Conservation (phyloP, 257 asterid genomes). For the Solanum chiquidenum region DNA sequence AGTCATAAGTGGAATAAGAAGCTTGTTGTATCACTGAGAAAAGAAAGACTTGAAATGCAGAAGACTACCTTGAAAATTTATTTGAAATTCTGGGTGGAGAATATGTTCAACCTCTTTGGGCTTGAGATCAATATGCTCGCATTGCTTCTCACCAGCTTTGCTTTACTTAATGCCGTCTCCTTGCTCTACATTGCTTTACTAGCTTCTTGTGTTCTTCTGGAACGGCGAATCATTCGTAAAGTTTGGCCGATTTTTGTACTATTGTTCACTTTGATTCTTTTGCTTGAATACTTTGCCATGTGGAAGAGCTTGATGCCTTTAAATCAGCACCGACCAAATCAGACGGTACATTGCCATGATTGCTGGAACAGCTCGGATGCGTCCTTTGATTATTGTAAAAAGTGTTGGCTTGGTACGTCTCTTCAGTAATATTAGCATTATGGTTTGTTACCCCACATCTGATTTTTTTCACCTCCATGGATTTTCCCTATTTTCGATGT, state of each 20-base stretch:
- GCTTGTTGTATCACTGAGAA: constrained; percentile 53
- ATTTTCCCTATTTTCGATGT: background rate
- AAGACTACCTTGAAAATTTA: constrained; percentile 73
- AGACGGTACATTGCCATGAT: constrained; percentile 60
- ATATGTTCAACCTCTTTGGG: constrained; percentile 93
- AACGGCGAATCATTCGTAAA: constrained; percentile 63
- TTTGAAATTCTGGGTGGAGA: constrained; percentile 92
- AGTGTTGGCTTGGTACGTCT: constrained; percentile 90
- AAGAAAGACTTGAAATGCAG: constrained; percentile 88
- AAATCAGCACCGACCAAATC: constrained; percentile 18
- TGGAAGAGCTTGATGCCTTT: constrained; percentile 62
- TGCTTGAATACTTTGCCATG: constrained; percentile 74
- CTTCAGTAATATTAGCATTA: constrained; percentile 1
- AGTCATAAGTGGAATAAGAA: constrained; percentile 82
- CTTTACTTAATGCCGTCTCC: constrained; percentile 75
- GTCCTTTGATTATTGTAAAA: constrained; percentile 48
- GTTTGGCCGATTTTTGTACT: constrained; percentile 76
- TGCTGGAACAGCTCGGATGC: constrained; percentile 74
- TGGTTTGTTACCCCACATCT: background rate
- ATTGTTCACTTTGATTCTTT: constrained; percentile 69
- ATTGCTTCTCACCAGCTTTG: constrained; percentile 85
- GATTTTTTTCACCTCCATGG: background rate
- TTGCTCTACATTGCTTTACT: constrained; percentile 68
- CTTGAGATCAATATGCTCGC: constrained; percentile 95
- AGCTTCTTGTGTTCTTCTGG: constrained; percentile 76